These are phyloP conservation scores for Juncus effusus DNA, from an alignment of 176 grass and related monocot species.

Conservation along the genomic window DNA sequence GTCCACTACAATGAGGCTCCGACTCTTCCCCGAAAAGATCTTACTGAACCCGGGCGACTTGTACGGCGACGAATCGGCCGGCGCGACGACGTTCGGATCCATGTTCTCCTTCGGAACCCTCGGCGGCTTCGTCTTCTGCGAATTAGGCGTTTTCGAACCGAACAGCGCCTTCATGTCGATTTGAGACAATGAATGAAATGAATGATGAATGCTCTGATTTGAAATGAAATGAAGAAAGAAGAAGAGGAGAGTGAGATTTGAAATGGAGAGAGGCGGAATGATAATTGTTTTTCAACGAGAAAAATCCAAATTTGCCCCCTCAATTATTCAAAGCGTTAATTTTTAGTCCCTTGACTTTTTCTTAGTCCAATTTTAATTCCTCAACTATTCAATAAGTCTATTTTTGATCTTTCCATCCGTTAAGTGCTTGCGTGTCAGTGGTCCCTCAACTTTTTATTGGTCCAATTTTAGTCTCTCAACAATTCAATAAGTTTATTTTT, in stretches of 20 bases:
- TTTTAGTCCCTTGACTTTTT: too few species aligned
- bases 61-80: slow-evolving; percentile 42
- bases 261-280: slow-evolving; percentile 32
- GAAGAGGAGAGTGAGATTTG: slow-evolving; percentile 36
- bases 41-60: slow-evolving; percentile 32
- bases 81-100: slow-evolving; percentile 31
- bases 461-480: too few species aligned
- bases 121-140: slow-evolving; percentile 36
- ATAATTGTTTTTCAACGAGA: background rate
- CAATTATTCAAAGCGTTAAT: too few species aligned
- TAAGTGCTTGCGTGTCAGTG: too few species aligned
- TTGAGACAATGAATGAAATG: slow-evolving; percentile 18
- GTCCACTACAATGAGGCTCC: too few species aligned
- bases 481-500: too few species aligned
- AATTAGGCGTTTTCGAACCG: slow-evolving; percentile 45
- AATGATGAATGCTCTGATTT: slow-evolving; percentile 1
- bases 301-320: too few species aligned
- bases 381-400: too few species aligned
- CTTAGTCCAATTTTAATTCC: too few species aligned
- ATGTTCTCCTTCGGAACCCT: slow-evolving; percentile 23
- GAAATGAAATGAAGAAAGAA: slow-evolving; percentile 7
- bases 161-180: slow-evolving; percentile 54
- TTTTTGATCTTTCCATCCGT: too few species aligned
- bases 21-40: slow-evolving; percentile 38
- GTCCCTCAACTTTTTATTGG: too few species aligned